Base-by-base conservation (phyloP, 805 yeast species). In the Candida dajiaensis region DNA sequence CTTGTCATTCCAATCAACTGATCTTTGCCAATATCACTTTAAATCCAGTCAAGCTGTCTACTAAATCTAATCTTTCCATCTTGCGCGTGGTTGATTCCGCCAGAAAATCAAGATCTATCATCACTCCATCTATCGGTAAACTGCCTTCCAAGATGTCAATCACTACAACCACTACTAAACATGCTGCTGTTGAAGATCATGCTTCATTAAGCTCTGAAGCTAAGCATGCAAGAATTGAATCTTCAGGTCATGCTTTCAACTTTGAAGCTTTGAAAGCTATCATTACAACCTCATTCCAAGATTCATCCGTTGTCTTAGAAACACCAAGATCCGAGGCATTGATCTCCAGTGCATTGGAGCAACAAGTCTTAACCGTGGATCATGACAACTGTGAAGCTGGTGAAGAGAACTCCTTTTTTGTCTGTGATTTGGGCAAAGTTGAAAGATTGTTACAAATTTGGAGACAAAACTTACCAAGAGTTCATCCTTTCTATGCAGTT, bases 401-500 rank as follows among this genome's bases (percentile, higher is more conserved):
- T 43, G 89, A 80, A 20, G 95, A 89, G 61, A 85, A 85, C 57
- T 80, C 97, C 7, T 92, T 92, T 61, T 92, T 83, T 58, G 87
- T 92, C 39, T 86, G 94, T 55, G 96, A 92, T 66, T 66, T 89
- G 50, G 88, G 86, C 25, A 83, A 84, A 57, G 76, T 94, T 31
- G 71, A 70, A 49, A 73, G 82, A 48, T 73, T 89, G 45, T 74
- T 73, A 50, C 51, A 65, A n/a, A 69, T 78, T 37, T 92, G 98
- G 97, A 60, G 63, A 25, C 43, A 54, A 20, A 63, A 70, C 36
- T 71, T 92, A 58, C 96, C 97, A 19, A 70, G 81, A 39, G 83
- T 92, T 33, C 76, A 77, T 47, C 96, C 97, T n/a, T 83, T 76
- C 61, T 92, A 90, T 66, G 99, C 99, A 18, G 94, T 92, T 55